These are phyloP conservation scores for Diaporthe sp. DNA, from an alignment of 2,329 filamentous ascomycete species.

Conservation along the genomic window DNA sequence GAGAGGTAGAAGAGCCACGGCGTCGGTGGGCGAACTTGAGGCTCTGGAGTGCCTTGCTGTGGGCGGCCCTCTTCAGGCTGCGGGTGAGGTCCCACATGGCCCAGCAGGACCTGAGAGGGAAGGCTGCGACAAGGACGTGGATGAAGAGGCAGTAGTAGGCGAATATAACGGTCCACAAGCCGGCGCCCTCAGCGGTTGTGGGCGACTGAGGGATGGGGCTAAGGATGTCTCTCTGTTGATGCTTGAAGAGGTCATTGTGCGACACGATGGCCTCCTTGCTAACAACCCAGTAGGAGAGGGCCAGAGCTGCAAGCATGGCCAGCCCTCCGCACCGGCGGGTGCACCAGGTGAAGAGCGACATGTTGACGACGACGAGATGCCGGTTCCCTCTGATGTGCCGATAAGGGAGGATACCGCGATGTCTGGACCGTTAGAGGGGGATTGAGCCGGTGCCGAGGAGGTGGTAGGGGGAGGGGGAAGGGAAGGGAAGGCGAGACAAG, in stretches of 20 bases:
- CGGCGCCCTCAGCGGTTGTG: conserved; percentile 54
- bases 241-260: conserved; percentile 55
- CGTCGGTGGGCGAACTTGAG: conserved; percentile 62
- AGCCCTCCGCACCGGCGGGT: conserved; percentile 67
- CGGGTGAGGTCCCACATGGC: conserved; percentile 70
- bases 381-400: conserved; percentile 23
- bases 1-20: conserved; percentile 65
- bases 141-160: conserved; percentile 75
- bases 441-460: conserved; percentile 40
- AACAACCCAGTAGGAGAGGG: conserved; percentile 68
- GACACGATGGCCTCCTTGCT: conserved; percentile 60
- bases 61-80: conserved; percentile 59
- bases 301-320: conserved; percentile 63
- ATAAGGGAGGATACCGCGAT: conserved; percentile 40
- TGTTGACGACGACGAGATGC: conserved; percentile 46
- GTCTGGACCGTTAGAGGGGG: conserved; percentile 38
- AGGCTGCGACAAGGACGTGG: conserved; percentile 73
- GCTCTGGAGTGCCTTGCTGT: conserved; percentile 59
- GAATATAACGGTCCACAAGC: conserved; percentile 67
- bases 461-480: conserved; percentile 40
- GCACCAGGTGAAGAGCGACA: conserved; percentile 68
- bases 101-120: conserved; percentile 73
- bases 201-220: conserved; percentile 50
- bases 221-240: conserved; percentile 55
- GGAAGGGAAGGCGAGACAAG: conserved; percentile 38